Conservation (phyloP, 2,329 filamentous ascomycete species). For the Aspergillus nomiae region DNA sequence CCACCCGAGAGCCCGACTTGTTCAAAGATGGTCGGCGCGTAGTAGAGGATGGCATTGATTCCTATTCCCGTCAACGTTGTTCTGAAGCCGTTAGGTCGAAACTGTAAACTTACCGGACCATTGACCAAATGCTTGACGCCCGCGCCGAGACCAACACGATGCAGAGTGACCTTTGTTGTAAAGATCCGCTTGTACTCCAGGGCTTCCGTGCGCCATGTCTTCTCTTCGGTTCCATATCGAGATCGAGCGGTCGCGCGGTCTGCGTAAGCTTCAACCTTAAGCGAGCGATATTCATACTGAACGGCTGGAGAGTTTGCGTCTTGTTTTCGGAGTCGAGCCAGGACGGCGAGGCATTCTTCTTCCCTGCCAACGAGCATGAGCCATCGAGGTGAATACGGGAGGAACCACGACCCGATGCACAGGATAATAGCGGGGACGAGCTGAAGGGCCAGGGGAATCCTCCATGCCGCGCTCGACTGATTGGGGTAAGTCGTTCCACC, state of each 20-base stretch:
- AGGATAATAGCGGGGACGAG: constrained; percentile 8
- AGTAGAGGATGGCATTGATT: constrained; percentile 24
- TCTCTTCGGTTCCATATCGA: too few relatives aligned
- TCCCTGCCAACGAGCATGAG: constrained; percentile 10
- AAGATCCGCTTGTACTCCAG: constrained; percentile 8
- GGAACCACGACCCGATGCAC: constrained; percentile 7
- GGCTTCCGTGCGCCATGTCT: constrained; percentile 8
- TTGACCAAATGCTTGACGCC: constrained; percentile 3
- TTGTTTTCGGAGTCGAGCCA: too few relatives aligned
- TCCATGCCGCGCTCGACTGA: constrained; percentile 4
- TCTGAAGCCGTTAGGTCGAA: too few relatives aligned
- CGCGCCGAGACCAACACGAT: too few relatives aligned
- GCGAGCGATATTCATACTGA: too few relatives aligned
- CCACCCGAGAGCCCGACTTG: constrained; percentile 29
- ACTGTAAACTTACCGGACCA: constrained; percentile 9
- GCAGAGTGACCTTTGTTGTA: too few relatives aligned
- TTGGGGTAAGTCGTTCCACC: too few relatives aligned
- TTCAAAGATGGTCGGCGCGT: constrained; percentile 33
- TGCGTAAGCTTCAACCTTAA: too few relatives aligned
- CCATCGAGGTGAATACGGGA: constrained; percentile 19
- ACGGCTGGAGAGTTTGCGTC: too few relatives aligned
- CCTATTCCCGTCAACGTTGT: not conserved
- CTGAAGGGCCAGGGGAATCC: constrained; percentile 16
- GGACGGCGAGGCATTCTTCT: not conserved
- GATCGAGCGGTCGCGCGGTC: too few relatives aligned